phyloP scores from a whole-genome alignment of 2,329 filamentous ascomycete genomes.

The Fusarium gaditjirri region DNA sequence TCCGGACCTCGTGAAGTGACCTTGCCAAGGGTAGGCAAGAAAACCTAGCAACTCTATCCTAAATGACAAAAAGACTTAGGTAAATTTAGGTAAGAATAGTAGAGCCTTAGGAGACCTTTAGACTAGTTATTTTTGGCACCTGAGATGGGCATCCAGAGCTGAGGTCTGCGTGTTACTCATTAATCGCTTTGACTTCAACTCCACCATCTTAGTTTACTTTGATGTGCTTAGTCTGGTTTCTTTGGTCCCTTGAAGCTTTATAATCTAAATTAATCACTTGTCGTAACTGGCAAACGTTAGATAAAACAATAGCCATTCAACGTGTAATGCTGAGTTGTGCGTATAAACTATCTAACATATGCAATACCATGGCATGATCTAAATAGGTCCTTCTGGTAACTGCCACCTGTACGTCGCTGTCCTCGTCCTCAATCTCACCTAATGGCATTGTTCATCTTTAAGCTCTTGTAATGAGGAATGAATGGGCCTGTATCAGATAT shows the following conservation, averaged over 20 bases:
- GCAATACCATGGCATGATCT: too few species aligned
- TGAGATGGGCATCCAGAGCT: background rate
- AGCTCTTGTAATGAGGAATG: too few species aligned
- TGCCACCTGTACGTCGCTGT: too few species aligned
- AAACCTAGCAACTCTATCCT: background rate
- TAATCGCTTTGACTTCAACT: background rate
- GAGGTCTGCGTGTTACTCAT: background rate
- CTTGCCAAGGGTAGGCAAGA: background rate
- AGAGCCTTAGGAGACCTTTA: background rate
- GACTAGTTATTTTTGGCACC: background rate
- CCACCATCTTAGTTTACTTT: constrained; percentile 1
- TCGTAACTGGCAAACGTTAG: background rate
- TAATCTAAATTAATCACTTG: background rate
- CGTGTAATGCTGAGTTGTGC: too few species aligned
- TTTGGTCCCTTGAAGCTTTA: too few species aligned
- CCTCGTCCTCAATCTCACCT: too few species aligned
- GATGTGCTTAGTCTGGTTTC: background rate
- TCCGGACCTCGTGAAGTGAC: constrained; percentile 26
- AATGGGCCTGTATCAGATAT: too few species aligned
- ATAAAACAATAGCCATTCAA: rapidly evolving
- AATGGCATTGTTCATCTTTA: too few species aligned
- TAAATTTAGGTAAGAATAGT: background rate
- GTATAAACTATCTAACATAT: too few species aligned
- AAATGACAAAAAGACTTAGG: background rate
- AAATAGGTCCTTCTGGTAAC: too few species aligned